Percentiles rank a stretch among this genome's conserved stretches.
Conservation (phyloP, 495 filamentous ascomycete genomes). For the Apodospora peruviana region DNA sequence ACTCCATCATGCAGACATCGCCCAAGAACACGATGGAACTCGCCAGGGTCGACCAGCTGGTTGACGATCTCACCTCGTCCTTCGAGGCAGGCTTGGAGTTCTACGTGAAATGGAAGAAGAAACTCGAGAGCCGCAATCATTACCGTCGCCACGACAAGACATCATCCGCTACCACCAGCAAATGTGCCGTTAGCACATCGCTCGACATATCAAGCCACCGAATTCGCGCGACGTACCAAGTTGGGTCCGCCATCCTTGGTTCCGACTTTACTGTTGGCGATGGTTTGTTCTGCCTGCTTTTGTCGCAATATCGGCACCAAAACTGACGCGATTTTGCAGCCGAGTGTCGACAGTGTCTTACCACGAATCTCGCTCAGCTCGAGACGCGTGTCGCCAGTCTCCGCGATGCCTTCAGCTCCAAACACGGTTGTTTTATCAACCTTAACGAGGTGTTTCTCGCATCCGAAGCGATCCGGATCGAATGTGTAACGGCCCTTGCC, state of each 20-base stretch:
- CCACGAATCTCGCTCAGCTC: constrained; percentile 20
- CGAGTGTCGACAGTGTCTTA: constrained; percentile 21
- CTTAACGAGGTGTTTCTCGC: constrained; percentile 24
- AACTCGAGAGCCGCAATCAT: constrained; percentile 16
- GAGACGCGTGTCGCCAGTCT: constrained; percentile 20
- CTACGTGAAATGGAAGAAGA: constrained; percentile 28
- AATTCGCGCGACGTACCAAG: constrained; percentile 29
- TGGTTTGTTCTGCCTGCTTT: constrained; percentile 18
- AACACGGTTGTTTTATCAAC: constrained; percentile 16
- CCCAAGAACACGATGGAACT: constrained; percentile 25
- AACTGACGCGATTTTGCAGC: constrained; percentile 13
- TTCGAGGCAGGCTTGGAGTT: constrained; percentile 30
- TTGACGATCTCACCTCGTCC: constrained; percentile 23
- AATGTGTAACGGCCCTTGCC: constrained; percentile 24
- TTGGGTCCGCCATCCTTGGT: constrained; percentile 31
- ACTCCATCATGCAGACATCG: neutral
- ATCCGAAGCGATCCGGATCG: constrained; percentile 28
- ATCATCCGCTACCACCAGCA: constrained; percentile 3
- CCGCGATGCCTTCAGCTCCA: constrained; percentile 8
- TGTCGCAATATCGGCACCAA: neutral
- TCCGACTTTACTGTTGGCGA: constrained; percentile 29
- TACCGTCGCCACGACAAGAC: constrained; percentile 2
- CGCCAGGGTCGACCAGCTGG: constrained; percentile 24
- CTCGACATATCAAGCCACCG: constrained; percentile 25
- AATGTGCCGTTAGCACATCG: constrained; percentile 29